Conservation (phyloP, 2,329 filamentous ascomycete species). For the Bipolaris zeicola region DNA sequence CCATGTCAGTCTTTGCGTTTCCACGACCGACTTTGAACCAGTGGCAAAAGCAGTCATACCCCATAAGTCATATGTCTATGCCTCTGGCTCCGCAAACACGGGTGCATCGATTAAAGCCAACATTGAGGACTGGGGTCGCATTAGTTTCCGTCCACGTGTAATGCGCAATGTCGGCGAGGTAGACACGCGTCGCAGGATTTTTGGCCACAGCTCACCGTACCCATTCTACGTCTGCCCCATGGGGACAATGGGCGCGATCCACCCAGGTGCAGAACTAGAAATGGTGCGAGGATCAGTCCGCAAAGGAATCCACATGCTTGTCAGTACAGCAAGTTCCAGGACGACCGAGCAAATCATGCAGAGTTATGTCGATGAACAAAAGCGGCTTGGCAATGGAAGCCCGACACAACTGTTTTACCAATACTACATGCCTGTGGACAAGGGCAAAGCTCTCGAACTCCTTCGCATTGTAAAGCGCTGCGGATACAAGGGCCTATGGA, state of each 20-base stretch:
- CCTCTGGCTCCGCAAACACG: conserved; percentile 43
- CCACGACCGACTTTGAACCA: conserved; percentile 41
- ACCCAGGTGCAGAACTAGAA: conserved; percentile 45
- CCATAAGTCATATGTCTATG: conserved; percentile 43
- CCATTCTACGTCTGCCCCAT: conserved; percentile 51
- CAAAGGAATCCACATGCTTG: conserved; percentile 44
- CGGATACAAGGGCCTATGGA: conserved; percentile 45
- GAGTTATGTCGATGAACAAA: conserved; percentile 32
- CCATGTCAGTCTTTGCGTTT: conserved; percentile 39
- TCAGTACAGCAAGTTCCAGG: conserved; percentile 44
- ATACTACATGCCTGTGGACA: conserved; percentile 45
- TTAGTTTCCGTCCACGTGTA: conserved; percentile 45
- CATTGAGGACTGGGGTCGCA: conserved; percentile 42
- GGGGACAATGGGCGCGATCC: conserved; percentile 45
- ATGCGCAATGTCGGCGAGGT: conserved; percentile 45
- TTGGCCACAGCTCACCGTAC: conserved; percentile 42
- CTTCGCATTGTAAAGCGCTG: conserved; percentile 38
- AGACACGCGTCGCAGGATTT: conserved; percentile 38
- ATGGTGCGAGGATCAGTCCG: conserved; percentile 44
- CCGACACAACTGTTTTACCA: conserved; percentile 43
- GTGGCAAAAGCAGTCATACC: conserved; percentile 41
- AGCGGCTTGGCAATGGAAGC: conserved; percentile 31
- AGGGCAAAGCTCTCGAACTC: conserved; percentile 40
- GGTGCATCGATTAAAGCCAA: conserved; percentile 40
- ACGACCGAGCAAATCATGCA: conserved; percentile 43